A percentile compares a stretch with the other conserved stretches of the same genome.
Conservation (phyloP, 1,139 yeast species). For the Blastobotrys buckinghamii region DNA sequence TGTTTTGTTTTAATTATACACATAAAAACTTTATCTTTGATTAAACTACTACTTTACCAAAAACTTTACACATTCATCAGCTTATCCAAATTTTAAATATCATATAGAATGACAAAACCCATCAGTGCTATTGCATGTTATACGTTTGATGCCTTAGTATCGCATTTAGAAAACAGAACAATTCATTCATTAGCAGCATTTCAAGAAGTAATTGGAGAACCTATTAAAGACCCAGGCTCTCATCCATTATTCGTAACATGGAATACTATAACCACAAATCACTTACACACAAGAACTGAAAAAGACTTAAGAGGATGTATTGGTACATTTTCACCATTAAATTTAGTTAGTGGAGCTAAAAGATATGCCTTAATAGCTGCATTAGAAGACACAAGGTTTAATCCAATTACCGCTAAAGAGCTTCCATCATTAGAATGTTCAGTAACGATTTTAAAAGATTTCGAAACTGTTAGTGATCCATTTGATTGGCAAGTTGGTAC, state of each 20-base stretch:
- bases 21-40: no score
- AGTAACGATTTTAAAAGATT: slow-evolving; percentile 62
- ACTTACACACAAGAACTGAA: slow-evolving; percentile 26
- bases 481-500: slow-evolving; percentile 75
- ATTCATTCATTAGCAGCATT: slow-evolving; percentile 18
- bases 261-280: slow-evolving; percentile 37
- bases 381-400: slow-evolving; percentile 69
- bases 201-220: slow-evolving; percentile 8
- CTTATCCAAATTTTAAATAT: background rate
- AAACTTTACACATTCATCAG: no score
- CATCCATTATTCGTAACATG: slow-evolving; percentile 82
- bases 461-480: slow-evolving; percentile 45
- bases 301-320: slow-evolving; percentile 81
- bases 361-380: slow-evolving; percentile 67
- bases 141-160: slow-evolving; percentile 38
- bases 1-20: no score
- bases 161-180: slow-evolving; percentile 28
- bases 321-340: slow-evolving; percentile 62
- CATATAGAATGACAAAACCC: slow-evolving; percentile 1
- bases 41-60: no score
- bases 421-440: slow-evolving; percentile 44
- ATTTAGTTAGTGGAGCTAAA: slow-evolving; percentile 52
- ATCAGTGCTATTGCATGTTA: slow-evolving; percentile 33
- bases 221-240: slow-evolving; percentile 2
- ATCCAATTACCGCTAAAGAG: slow-evolving; percentile 56